Evolutionary conservation across 352 stramenopile genomes (phyloP).

Genomic region (Globisporangium abappressorium): DNA sequence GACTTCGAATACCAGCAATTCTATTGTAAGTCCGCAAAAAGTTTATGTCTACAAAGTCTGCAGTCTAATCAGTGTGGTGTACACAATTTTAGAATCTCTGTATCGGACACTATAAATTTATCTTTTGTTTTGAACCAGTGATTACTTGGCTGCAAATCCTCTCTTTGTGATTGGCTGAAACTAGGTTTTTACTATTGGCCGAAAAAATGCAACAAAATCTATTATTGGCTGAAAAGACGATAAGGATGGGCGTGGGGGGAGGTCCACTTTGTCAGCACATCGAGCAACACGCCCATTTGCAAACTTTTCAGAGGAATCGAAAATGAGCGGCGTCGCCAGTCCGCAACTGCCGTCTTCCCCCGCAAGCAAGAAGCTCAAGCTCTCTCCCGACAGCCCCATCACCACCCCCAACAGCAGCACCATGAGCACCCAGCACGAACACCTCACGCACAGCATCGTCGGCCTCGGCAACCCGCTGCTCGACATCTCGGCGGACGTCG

Average conservation of each 20-base stretch:
- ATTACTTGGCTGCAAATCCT: background rate
- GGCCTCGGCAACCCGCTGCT: conserved; percentile 99
- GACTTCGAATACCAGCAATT: too few relatives aligned
- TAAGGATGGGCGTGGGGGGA: background rate
- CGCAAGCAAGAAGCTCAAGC: conserved; percentile 24
- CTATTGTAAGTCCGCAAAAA: too few relatives aligned
- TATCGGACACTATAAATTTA: too few relatives aligned
- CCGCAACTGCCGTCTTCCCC: conserved; percentile 19
- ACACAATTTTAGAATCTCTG: too few relatives aligned
- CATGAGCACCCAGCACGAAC: conserved; percentile 32
- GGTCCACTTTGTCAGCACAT: conserved; percentile 4
- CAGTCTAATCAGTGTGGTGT: too few relatives aligned
- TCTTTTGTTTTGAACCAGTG: background rate
- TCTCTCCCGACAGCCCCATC: background rate
- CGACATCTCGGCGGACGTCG: conserved; percentile 96
- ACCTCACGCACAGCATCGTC: conserved; percentile 80
- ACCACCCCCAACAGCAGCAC: conserved; percentile 3
- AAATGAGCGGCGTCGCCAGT: conserved; percentile 16
- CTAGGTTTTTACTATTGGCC: background rate
- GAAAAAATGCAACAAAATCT: background rate
- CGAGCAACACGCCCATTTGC: conserved; percentile 6
- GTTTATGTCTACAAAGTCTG: too few relatives aligned
- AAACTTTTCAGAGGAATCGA: background rate
- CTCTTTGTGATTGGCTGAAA: background rate
- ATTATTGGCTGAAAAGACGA: background rate